Base-by-base conservation (phyloP, 805 yeast genomes). In the Komagataella kurtzmanii region DNA sequence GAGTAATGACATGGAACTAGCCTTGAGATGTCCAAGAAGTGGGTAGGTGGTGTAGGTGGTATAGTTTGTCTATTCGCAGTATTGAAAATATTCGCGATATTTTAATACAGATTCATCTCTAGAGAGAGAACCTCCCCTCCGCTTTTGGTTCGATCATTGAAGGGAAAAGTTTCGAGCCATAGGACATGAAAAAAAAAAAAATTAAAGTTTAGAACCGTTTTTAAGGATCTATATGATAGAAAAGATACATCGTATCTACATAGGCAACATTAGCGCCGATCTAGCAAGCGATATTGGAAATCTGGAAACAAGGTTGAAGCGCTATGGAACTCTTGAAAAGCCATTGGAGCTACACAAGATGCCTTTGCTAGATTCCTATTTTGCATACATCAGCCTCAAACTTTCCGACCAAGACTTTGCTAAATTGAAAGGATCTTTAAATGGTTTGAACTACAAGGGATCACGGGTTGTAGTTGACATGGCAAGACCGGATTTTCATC, bases 381-480 rank as follows among this genome's bases (percentile, higher is more conserved):
- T 80, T 68, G 97, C 83, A 1, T 88, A 75, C 56, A 63, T 86
- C 1, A 79, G 85, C 19, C 68, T 91, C 64, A 66, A 70, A n/a
- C 64, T 83, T 10, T 63, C 72, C 1, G 69, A 71, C 3, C 65
- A 67, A 18, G 69, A 73, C 43, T 79, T 74, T 51, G 67, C 65
- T 1, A 76, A 75, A 48, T 65, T 91, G 50, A 74, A 75, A 53
- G 63, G 67, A 6, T 70, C 85, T 0, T 74, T 87, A 56, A 77
- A 88, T 61, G 93, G 90, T 30, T 77, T 84, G 1, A 76, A 75
- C 23, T 91, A 75, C 66, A 88, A 85, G 74, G 96, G 95, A 2
- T 73, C 83, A 23, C 78, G 74, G 51, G 64, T 91, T 43, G 70
- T 71, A 2, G 66, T 91, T 7, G 79, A 75, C 50, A 63, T 68